Percentiles rank a stretch among this genome's conserved stretches.
These are phyloP conservation scores for Penicillium salamii DNA, from an alignment of 495 filamentous ascomycete species.

Conservation along the genomic window DNA sequence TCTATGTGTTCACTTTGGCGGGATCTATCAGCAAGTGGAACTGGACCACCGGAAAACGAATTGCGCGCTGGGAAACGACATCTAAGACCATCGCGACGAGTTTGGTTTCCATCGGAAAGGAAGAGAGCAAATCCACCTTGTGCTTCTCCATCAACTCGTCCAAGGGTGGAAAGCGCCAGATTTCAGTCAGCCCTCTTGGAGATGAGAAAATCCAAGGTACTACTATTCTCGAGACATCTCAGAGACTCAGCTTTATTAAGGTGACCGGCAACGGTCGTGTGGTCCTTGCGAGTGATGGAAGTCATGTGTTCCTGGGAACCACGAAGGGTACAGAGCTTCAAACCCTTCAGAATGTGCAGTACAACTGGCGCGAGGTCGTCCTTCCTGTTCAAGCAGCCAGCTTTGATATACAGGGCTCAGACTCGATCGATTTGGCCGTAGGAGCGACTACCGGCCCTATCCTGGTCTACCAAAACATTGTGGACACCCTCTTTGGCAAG, in stretches of 20 bases:
- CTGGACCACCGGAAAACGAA: conserved; percentile 61
- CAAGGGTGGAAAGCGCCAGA: conserved; percentile 32
- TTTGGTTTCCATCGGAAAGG: conserved; percentile 13
- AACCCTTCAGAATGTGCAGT: conserved; percentile 26
- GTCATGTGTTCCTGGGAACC: conserved; percentile 35
- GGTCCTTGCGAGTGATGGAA: conserved; percentile 35
- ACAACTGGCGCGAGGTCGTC: conserved; percentile 51
- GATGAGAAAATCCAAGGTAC: conserved; percentile 23
- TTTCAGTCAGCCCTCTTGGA: conserved; percentile 21
- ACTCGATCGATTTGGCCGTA: conserved; percentile 63
- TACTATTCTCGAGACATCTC: conserved; percentile 26
- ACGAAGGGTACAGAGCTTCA: conserved; percentile 9
- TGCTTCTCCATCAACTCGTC: conserved; percentile 19
- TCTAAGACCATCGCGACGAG: conserved; percentile 23
- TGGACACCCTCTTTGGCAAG: conserved; percentile 49
- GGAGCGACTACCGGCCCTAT: conserved; percentile 74
- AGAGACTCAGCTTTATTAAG: conserved; percentile 32
- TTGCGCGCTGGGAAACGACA: conserved; percentile 45
- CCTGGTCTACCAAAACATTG: conserved; percentile 70
- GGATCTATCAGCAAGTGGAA: conserved; percentile 70
- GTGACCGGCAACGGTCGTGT: conserved; percentile 29
- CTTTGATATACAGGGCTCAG: conserved; percentile 30
- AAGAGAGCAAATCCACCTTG: conserved; percentile 4
- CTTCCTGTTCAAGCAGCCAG: conserved; percentile 33
- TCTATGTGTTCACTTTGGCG: conserved; percentile 68